Base-by-base conservation (phyloP, 129 eudicot genomes). In the Apium graveolens region DNA sequence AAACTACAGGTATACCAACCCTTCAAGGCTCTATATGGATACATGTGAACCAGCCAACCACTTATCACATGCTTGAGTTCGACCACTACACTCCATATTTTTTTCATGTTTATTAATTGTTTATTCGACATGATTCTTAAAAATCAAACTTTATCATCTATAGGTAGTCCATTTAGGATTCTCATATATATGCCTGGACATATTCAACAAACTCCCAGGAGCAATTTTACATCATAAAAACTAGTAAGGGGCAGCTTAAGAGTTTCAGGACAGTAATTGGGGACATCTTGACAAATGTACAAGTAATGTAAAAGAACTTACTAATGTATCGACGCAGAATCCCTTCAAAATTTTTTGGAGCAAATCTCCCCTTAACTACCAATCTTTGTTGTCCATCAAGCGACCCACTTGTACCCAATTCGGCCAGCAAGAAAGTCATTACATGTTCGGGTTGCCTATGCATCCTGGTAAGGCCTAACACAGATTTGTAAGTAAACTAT, bases 391-490 rank as follows among this genome's bases (percentile, higher is more conserved):
- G 97, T 48, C 96, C 97, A 77, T 92, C 97, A 78, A 92, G 87
- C 7, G 97, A 92, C 32, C 93, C 97, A 79, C 90, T 92, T 65
- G 96, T 92, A 79, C 96, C 97, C 87, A 90, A 77, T 66, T 92
- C 97, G 68, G 96, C 97, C 68, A 92, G 90, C 85, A 92, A 80
- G 76, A 90, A 92, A 26, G 86, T 84, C 97, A 90, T 92, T 3
- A 90, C 96, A 90, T 92, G 97, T 81, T 92, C 96, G 12, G 96
- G 93, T 77, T 88, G 89, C 80, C 97, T 86, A 78, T 88, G 97
- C 96, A 90, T 90, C 77, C 91, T 92, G 75, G 5, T 27, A 43
- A 18, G 46, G 43, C 2, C 43, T 32, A 51, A 46, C n/a, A 76
- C 55, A 16, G 57, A 9, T 21, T 38, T n/a, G 16, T 51, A 77